Evolutionary conservation across 306 rosid genomes (phyloP).

Genomic region (Medicago ruthenica): DNA sequence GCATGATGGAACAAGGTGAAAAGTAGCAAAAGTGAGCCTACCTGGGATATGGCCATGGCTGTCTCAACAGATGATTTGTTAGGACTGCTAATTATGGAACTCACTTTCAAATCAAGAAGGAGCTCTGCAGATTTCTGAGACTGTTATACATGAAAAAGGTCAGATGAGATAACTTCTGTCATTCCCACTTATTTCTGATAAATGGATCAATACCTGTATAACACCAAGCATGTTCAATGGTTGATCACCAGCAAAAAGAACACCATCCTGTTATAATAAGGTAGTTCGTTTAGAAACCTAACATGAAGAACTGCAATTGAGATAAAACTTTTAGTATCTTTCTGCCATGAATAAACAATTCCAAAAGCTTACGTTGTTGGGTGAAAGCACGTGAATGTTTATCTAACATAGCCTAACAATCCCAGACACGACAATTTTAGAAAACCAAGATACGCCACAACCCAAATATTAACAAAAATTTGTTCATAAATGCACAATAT

Average conservation of each 20-base stretch:
- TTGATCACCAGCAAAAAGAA: conserved; percentile 59
- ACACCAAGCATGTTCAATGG: conserved; percentile 83
- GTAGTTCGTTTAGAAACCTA: conserved; percentile 44
- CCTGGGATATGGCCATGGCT: conserved; percentile 73
- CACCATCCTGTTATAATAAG: conserved; percentile 57
- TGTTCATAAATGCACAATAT: neutral
- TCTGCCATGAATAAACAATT: conserved; percentile 6
- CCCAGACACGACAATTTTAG: neutral
- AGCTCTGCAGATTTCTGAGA: conserved; percentile 94
- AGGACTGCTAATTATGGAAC: conserved; percentile 74
- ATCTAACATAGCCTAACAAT: neutral
- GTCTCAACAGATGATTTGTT: conserved; percentile 77
- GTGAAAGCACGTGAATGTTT: conserved; percentile 12
- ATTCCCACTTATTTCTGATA: conserved; percentile 17
- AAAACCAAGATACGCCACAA: neutral
- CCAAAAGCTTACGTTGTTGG: neutral
- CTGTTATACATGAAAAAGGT: conserved; percentile 58
- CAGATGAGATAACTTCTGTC: conserved; percentile 47
- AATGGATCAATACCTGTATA: conserved; percentile 72
- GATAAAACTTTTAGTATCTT: conserved; percentile 31
- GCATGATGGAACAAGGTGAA: conserved; percentile 19
- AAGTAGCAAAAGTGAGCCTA: conserved; percentile 50
- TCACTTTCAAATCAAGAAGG: conserved; percentile 82
- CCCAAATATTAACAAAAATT: neutral
- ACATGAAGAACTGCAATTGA: conserved; percentile 18